Base-by-base conservation (phyloP, 192 early-diverging fungal genomes). In the Backusella parvicylindrica region DNA sequence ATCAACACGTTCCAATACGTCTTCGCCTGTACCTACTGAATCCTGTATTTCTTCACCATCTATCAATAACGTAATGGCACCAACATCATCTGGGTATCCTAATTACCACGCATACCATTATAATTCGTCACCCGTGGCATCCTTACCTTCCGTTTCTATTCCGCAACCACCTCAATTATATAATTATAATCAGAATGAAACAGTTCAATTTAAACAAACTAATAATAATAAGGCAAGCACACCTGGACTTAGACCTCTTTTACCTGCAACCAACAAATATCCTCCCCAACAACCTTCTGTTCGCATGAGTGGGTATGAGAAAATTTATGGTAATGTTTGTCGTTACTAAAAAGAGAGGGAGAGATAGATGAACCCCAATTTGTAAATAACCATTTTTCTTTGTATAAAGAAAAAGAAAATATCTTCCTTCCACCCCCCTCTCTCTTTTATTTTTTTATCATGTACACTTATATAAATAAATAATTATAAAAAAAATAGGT, bases 251-350 rank as follows among this genome's bases (percentile, higher is more conserved):
- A 38, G 64, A 69, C 66, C 63, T 12, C 64, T 73, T 30, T 60
- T 72, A 38, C 66, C 77, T 32, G 65, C 64, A 67, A 72, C 41
- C 4, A 37, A 36, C 6, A 41, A 31, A 18, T 64, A 38, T n/a
- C 73, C 49, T 12, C 71, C 37, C 2, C 73, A 67, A 35, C 41
- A 65, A 47, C 26, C 77, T 3, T 49, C 72, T 66, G 33, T 67
- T 18, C 63, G 71, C 6, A 78, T 78, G 77, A 69, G 64, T 13
- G 77, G 77, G 33, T 68, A 67, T 21, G 77, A 78, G 38, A 40
- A 72, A 18, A 64, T 68, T 21, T 73, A 78, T 41, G 71, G 77
- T 30, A 53, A 65, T 53, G 77, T 60, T 6, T 78, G 77, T 33
- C 77, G 71, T 31, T 78, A 78, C 18, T 78, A 74, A 23, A 13